Evolutionary conservation across 305 asterid species (phyloP).

Genomic region (Petunia hybrid): DNA sequence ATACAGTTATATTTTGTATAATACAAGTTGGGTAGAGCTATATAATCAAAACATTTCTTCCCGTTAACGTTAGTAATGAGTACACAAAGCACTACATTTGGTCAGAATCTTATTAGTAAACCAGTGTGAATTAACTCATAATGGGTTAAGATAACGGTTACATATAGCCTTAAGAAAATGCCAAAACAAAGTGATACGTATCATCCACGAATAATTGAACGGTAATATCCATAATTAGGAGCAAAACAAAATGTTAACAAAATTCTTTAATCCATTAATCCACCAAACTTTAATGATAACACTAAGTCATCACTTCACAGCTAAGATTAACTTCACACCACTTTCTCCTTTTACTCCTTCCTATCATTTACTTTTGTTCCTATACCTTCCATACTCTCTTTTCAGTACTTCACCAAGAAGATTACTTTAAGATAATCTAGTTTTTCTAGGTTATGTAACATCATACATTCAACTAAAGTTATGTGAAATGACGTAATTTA

Average conservation of each 20-base stretch:
- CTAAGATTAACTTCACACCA: conserved; percentile 30
- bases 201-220: background rate
- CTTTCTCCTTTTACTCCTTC: background rate
- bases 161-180: too few relatives aligned
- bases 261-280: background rate
- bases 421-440: conserved; percentile 14
- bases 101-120: too few relatives aligned
- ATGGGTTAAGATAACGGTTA: too few relatives aligned
- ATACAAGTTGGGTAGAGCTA: too few relatives aligned
- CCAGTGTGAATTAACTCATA: too few relatives aligned
- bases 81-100: too few relatives aligned
- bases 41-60: too few relatives aligned
- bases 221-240: background rate
- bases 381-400: background rate
- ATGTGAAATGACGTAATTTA: too few relatives aligned
- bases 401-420: background rate
- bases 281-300: conserved; percentile 26
- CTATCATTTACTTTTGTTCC: background rate
- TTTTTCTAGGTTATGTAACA: background rate
- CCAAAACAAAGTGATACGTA: background rate
- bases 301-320: conserved; percentile 31
- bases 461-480: too few relatives aligned
- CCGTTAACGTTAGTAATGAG: too few relatives aligned
- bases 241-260: background rate
- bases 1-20: too few relatives aligned